Evolutionary conservation across 306 rosid species (phyloP), one percentile per base, ranked within the genome.

Genomic region (Gleditsia sinensis): DNA sequence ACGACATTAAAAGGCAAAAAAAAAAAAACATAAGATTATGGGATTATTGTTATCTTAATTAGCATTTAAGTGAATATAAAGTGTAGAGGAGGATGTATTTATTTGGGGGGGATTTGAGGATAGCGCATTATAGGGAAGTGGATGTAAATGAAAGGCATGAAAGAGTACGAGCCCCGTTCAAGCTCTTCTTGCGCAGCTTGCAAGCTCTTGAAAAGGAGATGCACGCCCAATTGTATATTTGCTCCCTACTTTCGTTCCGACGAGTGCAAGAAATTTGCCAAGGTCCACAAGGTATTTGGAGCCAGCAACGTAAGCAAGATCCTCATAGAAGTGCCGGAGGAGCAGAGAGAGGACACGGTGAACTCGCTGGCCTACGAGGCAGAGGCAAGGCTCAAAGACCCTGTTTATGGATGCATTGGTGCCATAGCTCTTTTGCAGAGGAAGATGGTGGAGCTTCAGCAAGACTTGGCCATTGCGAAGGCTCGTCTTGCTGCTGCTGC

Each of bases 261-360:
- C 23, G 98, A 94, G 86, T 83, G 92, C 1, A 85, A 78, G 67
- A 94, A 90, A 49, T 94, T 94, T 2, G 94, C 97, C 7, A 88
- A 94, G 9, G 97, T 94, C 1, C 98, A 94, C 81, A 94, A 94
- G 75, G 98, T 94, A 1, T 94, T 94, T 37, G 97, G 98, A 12
- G 98, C 98, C 2, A 94, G 98, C 88, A 94, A 91, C 78, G 96
- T 91, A 46, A 91, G 98, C 89, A 94, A 90, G 88, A 89, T 94
- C 85, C 86, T 94, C 9, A 73, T 60, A 0, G 96, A 91, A 70
- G 98, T 94, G 9, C 92, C 97, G 0, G 93, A 86, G 71, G 91
- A 91, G 48, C 97, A 88, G 11, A 77, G 96, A 0, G 96, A 88
- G 43, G 98, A 94, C 85, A 84, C 97, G 0, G 98, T 87, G 49